Evolutionary conservation across 208 protist species (phyloP), one percentile per base, ranked within the genome.

Genomic region (Wallacemonas sp.): DNA sequence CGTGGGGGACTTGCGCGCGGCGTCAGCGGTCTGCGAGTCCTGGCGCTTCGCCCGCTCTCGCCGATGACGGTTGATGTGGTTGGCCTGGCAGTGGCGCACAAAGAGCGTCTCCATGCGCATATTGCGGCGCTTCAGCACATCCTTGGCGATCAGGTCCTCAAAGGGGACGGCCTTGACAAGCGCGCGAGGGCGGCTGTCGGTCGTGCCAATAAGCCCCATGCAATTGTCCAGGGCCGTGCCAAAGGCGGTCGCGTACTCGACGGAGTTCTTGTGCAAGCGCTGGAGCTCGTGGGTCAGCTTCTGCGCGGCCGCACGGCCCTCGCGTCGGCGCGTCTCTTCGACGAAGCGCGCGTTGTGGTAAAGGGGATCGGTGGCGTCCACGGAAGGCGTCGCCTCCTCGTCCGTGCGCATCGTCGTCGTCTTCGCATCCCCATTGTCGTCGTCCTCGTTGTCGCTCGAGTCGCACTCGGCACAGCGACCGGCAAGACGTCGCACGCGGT

Each of bases 161-260:
- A 84, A 76, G 1, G 67, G 61, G 5, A 84, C 70, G n/a, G 65
- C 67, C 55, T 79, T 59, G 18, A 84, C 16, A 2, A 84, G 57
- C 29, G 32, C 31, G 64, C 79, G 62, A n/a, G 78, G 78, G 11
- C 52, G 78, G 57, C 62, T 78, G 22, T 65, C 11, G 14, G 70
- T 67, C n/a, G 59, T 50, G 28, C 71, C 77, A 23, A 79, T 57
- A 29, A 48, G 57, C 14, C 42, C 14, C 2, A 77, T 55, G 41
- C 49, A 61, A 49, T 55, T 46, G 38, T 57, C 45, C 8, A 83
- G 59, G 7, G 48, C 26, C 23, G 61, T 46, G 46, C 49, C 65
- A 36, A 79, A 75, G 26, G 62, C 45, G 45, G 55, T 70, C 41
- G 63, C 72, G 63, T 71, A 64, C 1, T 65, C 72, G 12, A 61